Evolutionary conservation across 805 yeast species (phyloP).

Genomic region (Metschnikowia drakensbergensis): DNA sequence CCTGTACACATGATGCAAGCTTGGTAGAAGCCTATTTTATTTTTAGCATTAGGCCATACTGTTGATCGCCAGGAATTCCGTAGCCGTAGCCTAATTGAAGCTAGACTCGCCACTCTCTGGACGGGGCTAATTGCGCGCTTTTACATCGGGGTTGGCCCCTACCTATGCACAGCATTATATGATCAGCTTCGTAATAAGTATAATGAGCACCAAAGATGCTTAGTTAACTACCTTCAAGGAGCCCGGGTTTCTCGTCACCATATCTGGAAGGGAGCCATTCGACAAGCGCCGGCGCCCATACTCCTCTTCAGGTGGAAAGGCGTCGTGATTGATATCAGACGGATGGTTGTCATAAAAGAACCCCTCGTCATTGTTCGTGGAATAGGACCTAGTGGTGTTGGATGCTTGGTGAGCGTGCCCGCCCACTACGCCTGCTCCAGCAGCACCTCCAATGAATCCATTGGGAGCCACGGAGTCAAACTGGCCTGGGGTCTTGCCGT

Average conservation of each 20-base stretch:
- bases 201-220: background rate
- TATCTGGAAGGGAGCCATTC: conserved; percentile 53
- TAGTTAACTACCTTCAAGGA: conserved; percentile 50
- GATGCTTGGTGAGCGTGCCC: conserved; percentile 17
- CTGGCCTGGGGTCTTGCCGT: conserved; percentile 19
- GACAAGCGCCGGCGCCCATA: conserved; percentile 49
- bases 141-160: background rate
- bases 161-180: background rate
- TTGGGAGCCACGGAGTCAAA: conserved; percentile 24
- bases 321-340: conserved; percentile 5
- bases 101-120: too few relatives aligned
- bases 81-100: too few relatives aligned
- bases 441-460: conserved; percentile 20
- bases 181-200: background rate
- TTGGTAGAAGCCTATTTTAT: background rate
- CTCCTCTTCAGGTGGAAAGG: conserved; percentile 18
- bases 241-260: conserved; percentile 42
- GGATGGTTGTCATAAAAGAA: conserved; percentile 4
- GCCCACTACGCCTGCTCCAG: conserved; percentile 18
- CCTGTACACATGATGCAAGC: background rate
- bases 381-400: conserved; percentile 16
- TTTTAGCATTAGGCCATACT: too few relatives aligned
- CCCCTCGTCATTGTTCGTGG: conserved; percentile 15
- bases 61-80: too few relatives aligned
- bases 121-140: too few relatives aligned